Evolutionary conservation across 106 monocot species (phyloP).

Genomic region (Acorus calamus): DNA sequence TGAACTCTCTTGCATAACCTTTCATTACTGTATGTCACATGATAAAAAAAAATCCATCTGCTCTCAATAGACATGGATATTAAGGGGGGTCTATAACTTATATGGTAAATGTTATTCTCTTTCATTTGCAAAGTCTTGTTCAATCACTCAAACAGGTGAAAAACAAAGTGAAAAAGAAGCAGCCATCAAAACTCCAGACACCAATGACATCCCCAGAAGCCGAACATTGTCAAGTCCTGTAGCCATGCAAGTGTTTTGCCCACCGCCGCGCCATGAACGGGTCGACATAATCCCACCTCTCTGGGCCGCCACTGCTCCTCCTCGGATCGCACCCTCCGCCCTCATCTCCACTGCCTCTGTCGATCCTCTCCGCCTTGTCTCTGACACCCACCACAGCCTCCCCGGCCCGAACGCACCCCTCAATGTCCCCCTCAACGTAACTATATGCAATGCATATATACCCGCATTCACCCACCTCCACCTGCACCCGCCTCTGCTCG

Average conservation of each 20-base stretch:
- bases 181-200: no score
- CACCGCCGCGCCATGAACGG: conserved; percentile 92
- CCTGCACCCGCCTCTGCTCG: conserved; percentile 66
- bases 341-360: background rate
- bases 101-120: no score
- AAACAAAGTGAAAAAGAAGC: no score
- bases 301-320: conserved; percentile 41
- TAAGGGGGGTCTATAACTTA: no score
- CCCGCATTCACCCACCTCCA: conserved; percentile 26
- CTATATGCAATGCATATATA: conserved; percentile 17
- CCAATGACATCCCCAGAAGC: no score
- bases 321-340: conserved; percentile 10
- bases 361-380: conserved; percentile 28
- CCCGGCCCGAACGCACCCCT: conserved; percentile 35
- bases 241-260: conserved; percentile 92
- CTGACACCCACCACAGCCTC: conserved; percentile 37
- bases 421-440: conserved; percentile 49
- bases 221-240: conserved; percentile 18
- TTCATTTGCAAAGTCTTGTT: no score
- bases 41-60: no score
- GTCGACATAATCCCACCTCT: conserved; percentile 73
- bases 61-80: no score
- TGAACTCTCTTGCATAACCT: no score
- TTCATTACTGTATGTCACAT: no score
- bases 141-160: no score